Evolutionary conservation across 192 early-diverging fungal genomes (phyloP).

Genomic region (Backusella morwellensis): DNA sequence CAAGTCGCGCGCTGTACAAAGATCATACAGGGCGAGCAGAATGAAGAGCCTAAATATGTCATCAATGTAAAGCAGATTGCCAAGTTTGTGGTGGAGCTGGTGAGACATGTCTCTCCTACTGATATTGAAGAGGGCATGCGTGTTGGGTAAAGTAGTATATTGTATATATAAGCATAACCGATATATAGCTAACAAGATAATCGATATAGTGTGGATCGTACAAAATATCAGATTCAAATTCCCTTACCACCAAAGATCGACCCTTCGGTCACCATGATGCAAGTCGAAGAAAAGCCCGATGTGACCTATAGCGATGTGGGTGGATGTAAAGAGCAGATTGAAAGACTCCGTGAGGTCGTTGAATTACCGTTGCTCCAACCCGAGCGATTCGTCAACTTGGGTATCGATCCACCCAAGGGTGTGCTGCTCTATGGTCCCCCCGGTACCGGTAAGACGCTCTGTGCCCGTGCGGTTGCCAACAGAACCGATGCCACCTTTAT

Average conservation of each 20-base stretch:
- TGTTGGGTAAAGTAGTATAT: slow-evolving; percentile 66
- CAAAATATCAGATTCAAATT: slow-evolving; percentile 99
- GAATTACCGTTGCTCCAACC: slow-evolving; percentile 95
- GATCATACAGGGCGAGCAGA: slow-evolving; percentile 91
- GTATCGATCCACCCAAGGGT: slow-evolving; percentile 99
- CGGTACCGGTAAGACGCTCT: slow-evolving; percentile 98
- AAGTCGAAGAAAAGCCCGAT: slow-evolving; percentile 99
- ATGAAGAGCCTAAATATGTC: slow-evolving; percentile 93
- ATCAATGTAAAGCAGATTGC: slow-evolving; percentile 99
- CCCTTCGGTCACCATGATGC: slow-evolving; percentile 99
- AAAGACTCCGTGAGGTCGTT: slow-evolving; percentile 98
- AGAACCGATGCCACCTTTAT: slow-evolving; percentile 99
- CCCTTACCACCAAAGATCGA: slow-evolving; percentile 99
- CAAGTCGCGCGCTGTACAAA: slow-evolving; percentile 99
- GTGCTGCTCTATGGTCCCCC: slow-evolving; percentile 95
- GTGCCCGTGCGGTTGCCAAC: slow-evolving; percentile 98
- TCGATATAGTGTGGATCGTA: slow-evolving; percentile 84
- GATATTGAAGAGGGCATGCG: slow-evolving; percentile 99
- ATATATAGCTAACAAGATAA: neutral
- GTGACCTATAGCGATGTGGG: slow-evolving; percentile 99
- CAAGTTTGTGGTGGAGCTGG: slow-evolving; percentile 98
- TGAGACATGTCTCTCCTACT: slow-evolving; percentile 95
- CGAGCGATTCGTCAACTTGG: slow-evolving; percentile 95
- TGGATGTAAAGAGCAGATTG: slow-evolving; percentile 99
- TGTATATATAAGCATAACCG: neutral